Percentiles rank a stretch among this genome's conserved stretches.
These are phyloP conservation scores for Omphalotus guepiniiformis DNA, from an alignment of 768 basidiomycete species.

Conservation along the genomic window DNA sequence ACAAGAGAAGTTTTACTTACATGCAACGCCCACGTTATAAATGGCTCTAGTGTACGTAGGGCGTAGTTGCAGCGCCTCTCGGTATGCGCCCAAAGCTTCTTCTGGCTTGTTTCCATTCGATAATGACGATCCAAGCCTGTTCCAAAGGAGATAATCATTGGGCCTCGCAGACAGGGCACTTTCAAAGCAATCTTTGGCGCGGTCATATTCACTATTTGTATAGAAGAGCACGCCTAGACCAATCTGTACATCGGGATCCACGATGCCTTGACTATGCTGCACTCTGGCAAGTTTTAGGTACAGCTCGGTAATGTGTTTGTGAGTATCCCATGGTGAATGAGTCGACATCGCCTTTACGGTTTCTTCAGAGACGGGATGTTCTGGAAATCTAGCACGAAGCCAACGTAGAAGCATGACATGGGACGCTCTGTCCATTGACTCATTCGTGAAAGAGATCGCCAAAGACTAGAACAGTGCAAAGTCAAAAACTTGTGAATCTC, in stretches of 20 bases:
- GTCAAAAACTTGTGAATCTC: constrained; percentile 11
- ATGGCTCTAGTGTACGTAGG: constrained; percentile 97
- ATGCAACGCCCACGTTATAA: constrained; percentile 97
- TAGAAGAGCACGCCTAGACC: constrained; percentile 93
- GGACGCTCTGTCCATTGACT: constrained; percentile 83
- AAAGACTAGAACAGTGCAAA: constrained; percentile 56
- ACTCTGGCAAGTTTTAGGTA: constrained; percentile 78
- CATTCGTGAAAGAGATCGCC: constrained; percentile 95
- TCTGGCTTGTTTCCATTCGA: constrained; percentile 95
- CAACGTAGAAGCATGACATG: constrained; percentile 84
- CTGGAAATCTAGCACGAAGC: constrained; percentile 65
- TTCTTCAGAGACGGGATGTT: constrained; percentile 49
- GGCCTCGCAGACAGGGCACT: constrained; percentile 79
- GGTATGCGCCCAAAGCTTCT: constrained; percentile 86
- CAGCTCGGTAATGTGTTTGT: constrained; percentile 73
- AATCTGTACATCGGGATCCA: constrained; percentile 91
- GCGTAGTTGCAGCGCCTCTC: constrained; percentile 82
- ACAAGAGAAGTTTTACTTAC: constrained; percentile 43
- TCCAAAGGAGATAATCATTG: constrained; percentile 95
- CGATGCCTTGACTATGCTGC: constrained; percentile 67
- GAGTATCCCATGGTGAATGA: constrained; percentile 77
- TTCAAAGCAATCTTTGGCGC: constrained; percentile 93
- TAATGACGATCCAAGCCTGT: constrained; percentile 88
- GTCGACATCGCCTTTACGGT: constrained; percentile 49
- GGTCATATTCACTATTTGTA: constrained; percentile 78